Evolutionary conservation across 331 rosid genomes (phyloP).

Genomic region (Stylosanthes scabra): DNA sequence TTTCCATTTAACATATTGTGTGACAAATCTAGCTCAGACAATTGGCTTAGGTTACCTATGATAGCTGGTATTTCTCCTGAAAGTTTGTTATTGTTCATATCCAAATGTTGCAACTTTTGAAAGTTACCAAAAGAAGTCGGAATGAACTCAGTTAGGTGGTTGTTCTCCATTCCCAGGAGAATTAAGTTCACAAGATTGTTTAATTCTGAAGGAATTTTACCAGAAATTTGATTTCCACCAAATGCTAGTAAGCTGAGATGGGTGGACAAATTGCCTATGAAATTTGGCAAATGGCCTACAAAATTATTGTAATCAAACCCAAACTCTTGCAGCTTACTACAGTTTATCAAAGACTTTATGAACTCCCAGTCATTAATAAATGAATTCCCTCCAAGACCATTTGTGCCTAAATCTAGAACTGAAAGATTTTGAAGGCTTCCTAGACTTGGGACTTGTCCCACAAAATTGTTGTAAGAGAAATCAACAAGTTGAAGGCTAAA

Average conservation of each 20-base stretch:
- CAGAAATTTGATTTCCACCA: background rate
- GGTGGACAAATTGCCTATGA: constrained; percentile 1
- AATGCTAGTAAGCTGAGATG: background rate
- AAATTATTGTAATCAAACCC: background rate
- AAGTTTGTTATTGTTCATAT: background rate
- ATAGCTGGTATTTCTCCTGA: constrained; percentile 2
- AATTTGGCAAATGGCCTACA: constrained; percentile 6
- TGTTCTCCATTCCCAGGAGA: background rate
- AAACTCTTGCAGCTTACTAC: background rate
- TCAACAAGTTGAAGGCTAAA: background rate
- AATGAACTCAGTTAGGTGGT: constrained; percentile 10
- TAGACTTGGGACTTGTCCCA: background rate
- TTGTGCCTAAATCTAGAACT: accelerated
- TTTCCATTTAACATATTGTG: constrained; percentile 14
- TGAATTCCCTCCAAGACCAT: background rate
- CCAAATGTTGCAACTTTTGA: constrained; percentile 10
- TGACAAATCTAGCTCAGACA: constrained; percentile 20
- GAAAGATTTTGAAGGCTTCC: background rate
- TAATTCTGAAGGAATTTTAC: background rate
- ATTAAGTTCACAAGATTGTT: background rate
- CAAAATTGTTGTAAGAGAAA: background rate
- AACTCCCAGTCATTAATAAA: background rate
- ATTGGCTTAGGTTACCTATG: constrained; percentile 29
- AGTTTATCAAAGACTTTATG: background rate
- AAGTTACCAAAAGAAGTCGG: constrained; percentile 13